Base-by-base conservation (phyloP, 805 yeast species). In the Cephaloascus albidus region DNA sequence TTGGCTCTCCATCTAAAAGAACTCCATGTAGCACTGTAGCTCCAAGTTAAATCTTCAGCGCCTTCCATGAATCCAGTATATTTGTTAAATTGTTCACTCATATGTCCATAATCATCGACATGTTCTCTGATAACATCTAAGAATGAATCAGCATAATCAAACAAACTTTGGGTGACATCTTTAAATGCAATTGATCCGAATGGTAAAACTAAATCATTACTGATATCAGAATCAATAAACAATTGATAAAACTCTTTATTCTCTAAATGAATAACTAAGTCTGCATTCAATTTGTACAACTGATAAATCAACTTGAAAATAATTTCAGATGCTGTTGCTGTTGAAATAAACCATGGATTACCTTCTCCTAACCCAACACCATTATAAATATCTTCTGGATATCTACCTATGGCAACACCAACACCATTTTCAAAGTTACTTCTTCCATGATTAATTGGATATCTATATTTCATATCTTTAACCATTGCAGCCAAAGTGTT, bases 281-380 rank as follows among this genome's bases (percentile, higher is more conserved):
- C 79, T 20, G 61, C 44, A 36, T 63, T 49, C 16, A 55, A 45
- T 5, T 48, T 48, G 45, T 64, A 59, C 32, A 71, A 55, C 44
- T 71, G 71, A 53, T 61, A 61, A 20, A 82, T 64, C 42, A 74
- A 53, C 50, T 73, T 76, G 57, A 72, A 81, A 34, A 82, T 53
- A 15, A 81, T 47, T 53, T 81, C 85, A 4, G 85, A 64, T 2
- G 85, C 86, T 3, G 83, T 66, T 1, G 83, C 74, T 1, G 90
- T 84, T 3, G 85, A 64, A 42, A 89, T 72, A 53, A 88, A 87
- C 97, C 97, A 89, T 4, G 97, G 97, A 52, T 89, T 88, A 3
- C 96, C 97, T 49, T 81, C 86, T 26, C 81, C 68, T 0, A 72
- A 64, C 0, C 77, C 78, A 43, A 66, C 61, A 0, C 96, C 96